Conservation (phyloP, 2,329 filamentous ascomycete genomes). For the Cladosporium austrohemisphaericum region DNA sequence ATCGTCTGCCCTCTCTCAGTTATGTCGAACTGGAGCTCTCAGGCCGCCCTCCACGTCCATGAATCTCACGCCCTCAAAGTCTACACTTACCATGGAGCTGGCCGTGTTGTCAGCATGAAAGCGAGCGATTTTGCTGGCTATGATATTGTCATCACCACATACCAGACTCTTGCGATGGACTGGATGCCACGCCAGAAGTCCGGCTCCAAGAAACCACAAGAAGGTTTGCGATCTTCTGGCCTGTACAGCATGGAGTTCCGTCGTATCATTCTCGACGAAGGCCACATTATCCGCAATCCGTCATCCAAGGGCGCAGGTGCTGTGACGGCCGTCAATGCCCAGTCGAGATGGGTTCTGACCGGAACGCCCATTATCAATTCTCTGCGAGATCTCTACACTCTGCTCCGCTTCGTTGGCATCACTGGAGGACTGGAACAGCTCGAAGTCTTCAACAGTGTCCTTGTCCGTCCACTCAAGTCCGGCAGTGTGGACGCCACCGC, state of each 20-base stretch:
- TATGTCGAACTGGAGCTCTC: constrained; percentile 86
- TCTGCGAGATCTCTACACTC: constrained; percentile 74
- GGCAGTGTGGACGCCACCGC: constrained; percentile 53
- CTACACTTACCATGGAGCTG: constrained; percentile 68
- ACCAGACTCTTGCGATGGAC: constrained; percentile 70
- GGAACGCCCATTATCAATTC: constrained; percentile 63
- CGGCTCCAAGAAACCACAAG: constrained; percentile 28
- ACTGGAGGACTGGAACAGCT: constrained; percentile 70
- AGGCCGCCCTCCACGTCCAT: constrained; percentile 69
- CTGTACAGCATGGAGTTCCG: constrained; percentile 69
- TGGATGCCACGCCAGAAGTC: constrained; percentile 50
- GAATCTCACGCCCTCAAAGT: constrained; percentile 61
- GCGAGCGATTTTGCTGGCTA: constrained; percentile 58
- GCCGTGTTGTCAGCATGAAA: constrained; percentile 54
- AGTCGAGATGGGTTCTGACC: constrained; percentile 74
- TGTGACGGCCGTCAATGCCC: constrained; percentile 62
- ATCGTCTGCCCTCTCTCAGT: constrained; percentile 80
- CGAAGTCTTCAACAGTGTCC: constrained; percentile 68
- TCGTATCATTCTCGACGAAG: constrained; percentile 77
- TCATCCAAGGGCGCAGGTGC: constrained; percentile 69
- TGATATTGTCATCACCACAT: constrained; percentile 79
- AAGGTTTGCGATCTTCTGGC: constrained; percentile 40
- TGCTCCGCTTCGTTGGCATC: constrained; percentile 72
- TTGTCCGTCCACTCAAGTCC: constrained; percentile 63
- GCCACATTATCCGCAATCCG: constrained; percentile 72